Conservation (phyloP, 2,329 filamentous ascomycete genomes). For the Sporothrix curviconia region DNA sequence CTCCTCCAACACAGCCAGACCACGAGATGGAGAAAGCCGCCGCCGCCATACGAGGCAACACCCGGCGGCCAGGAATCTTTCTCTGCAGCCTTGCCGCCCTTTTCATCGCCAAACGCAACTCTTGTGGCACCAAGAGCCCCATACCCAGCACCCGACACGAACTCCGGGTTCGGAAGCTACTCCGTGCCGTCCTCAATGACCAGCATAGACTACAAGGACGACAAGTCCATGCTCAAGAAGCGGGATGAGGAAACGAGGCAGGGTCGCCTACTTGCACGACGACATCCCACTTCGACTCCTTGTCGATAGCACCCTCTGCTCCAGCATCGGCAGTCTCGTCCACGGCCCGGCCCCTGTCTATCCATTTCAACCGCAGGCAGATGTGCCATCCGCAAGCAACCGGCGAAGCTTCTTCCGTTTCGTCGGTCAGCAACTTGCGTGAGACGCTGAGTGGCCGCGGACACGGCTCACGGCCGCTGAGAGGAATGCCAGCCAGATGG, state of each 20-base stretch:
- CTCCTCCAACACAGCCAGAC: not conserved
- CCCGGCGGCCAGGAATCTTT: not conserved
- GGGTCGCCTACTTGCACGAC: not conserved
- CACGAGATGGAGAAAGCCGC: not conserved
- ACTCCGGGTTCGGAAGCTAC: no score
- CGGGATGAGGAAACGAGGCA: not conserved
- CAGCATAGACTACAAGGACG: not conserved
- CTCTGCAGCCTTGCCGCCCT: not conserved
- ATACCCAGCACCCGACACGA: not conserved
- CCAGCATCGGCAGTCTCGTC: no score
- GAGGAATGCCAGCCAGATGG: not conserved
- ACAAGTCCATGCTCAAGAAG: not conserved
- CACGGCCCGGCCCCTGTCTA: not conserved
- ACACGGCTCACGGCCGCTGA: not conserved
- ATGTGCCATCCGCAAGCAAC: not conserved
- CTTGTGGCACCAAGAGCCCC: not conserved
- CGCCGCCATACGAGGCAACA: not conserved
- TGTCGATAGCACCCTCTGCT: no score
- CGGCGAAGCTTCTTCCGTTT: constrained; percentile 3
- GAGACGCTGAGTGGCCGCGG: not conserved
- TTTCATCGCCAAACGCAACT: not conserved
- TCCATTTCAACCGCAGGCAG: not conserved
- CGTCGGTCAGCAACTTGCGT: constrained; percentile 8
- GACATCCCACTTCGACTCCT: no score
- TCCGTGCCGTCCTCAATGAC: no score